Percentiles rank a stretch among this genome's conserved stretches.
phyloP scores from a whole-genome alignment of 2,329 filamentous ascomycete genomes.

The Pleomassaria siparia region DNA sequence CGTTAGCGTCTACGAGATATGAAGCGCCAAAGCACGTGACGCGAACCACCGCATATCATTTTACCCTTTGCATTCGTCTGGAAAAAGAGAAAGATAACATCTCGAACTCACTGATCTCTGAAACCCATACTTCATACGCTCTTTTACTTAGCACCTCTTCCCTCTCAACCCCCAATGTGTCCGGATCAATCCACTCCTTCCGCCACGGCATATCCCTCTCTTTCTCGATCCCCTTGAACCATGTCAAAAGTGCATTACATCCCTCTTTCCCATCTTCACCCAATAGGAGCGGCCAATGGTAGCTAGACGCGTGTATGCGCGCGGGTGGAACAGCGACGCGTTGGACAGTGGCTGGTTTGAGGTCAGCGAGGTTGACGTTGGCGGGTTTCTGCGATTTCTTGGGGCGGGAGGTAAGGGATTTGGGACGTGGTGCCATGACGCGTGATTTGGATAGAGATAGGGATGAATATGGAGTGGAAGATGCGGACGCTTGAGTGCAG shows the following conservation, averaged over 20 bases:
- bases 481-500: too few species aligned
- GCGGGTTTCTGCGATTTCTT: not conserved
- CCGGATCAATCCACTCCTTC: constrained; percentile 58
- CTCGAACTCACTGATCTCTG: constrained; percentile 57
- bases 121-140: constrained; percentile 68
- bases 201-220: constrained; percentile 48
- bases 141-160: constrained; percentile 51
- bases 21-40: not conserved
- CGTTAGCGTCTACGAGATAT: not conserved
- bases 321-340: constrained; percentile 25
- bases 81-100: too few species aligned
- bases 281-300: constrained; percentile 36
- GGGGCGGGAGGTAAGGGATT: not conserved
- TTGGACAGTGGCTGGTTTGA: constrained; percentile 1
- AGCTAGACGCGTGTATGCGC: constrained; percentile 26
- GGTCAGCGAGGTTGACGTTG: not conserved
- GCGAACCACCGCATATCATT: not conserved
- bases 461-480: not conserved
- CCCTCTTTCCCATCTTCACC: constrained; percentile 14
- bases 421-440: not conserved
- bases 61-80: not conserved
- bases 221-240: constrained; percentile 35
- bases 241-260: constrained; percentile 20
- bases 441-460: not conserved
- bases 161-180: constrained; percentile 20